These are phyloP conservation scores for Botrytis cinerea DNA, from an alignment of 2,329 filamentous ascomycete genomes.

Conservation along the genomic window DNA sequence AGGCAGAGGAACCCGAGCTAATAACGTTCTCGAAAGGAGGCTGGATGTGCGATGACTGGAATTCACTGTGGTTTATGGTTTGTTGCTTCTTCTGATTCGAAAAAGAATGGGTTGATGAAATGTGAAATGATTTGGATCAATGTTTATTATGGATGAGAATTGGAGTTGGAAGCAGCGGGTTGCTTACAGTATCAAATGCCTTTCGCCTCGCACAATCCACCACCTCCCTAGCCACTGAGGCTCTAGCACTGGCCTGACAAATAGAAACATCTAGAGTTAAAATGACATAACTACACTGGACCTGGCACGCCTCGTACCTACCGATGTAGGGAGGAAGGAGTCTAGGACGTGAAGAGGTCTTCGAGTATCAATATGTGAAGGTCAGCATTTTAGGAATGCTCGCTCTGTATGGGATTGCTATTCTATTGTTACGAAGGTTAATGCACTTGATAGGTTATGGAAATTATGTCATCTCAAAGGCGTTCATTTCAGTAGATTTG, in stretches of 20 bases:
- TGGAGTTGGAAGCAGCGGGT: conserved; percentile 22
- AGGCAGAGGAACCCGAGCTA: not conserved
- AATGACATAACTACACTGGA: conserved; percentile 28
- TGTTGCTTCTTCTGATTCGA: not conserved
- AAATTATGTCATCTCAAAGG: not conserved
- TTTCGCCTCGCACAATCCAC: conserved; percentile 15
- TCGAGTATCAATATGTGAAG: not conserved
- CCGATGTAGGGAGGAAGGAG: not conserved
- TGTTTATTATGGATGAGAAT: not conserved
- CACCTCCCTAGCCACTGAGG: conserved; percentile 23
- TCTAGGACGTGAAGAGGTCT: not conserved
- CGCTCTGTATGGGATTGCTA: not conserved
- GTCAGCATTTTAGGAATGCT: not conserved
- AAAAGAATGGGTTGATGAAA: not conserved
- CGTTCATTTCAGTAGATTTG: not conserved
- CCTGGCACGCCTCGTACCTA: not conserved
- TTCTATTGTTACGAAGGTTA: not conserved
- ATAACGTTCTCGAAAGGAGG: not conserved
- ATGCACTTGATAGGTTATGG: not conserved
- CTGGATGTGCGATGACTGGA: not conserved
- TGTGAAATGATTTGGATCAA: not conserved
- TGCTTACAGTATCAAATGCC: conserved; percentile 17
- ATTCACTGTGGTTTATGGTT: not conserved
- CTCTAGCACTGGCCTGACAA: conserved; percentile 11
- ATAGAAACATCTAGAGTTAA: conserved; percentile 32